These are phyloP conservation scores for Leccinum longicurvipes DNA, from an alignment of 768 basidiomycete genomes.

Conservation along the genomic window DNA sequence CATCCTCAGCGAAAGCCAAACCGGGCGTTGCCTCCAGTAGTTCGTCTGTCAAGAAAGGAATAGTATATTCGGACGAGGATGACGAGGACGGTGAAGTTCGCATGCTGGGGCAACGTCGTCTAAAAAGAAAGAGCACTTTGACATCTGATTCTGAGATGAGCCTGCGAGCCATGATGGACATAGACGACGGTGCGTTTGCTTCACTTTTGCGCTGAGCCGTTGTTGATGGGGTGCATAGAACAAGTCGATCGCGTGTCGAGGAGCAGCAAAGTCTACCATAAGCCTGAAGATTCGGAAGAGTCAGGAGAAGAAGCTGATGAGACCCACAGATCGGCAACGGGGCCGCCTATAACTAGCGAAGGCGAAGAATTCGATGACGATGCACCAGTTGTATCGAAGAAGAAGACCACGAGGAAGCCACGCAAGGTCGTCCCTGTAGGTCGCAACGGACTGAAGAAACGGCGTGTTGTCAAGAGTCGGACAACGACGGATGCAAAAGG, in stretches of 20 bases:
- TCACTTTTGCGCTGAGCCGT: conserved; percentile 7
- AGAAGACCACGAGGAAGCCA: conserved; percentile 32
- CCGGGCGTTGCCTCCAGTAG: conserved; percentile 1
- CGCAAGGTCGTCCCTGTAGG: conserved; percentile 74
- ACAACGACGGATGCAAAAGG: conserved; percentile 60
- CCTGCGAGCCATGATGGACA: conserved; percentile 67
- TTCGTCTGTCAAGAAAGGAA: conserved; percentile 41
- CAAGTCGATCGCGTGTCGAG: conserved; percentile 24
- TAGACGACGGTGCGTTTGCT: conserved; percentile 62
- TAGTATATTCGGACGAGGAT: conserved; percentile 46
- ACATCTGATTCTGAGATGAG: conserved; percentile 45
- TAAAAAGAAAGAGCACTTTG: conserved; percentile 33
- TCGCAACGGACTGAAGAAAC: conserved; percentile 74
- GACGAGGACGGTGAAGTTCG: conserved; percentile 36
- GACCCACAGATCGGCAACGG: conserved; percentile 32
- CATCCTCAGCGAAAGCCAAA: conserved; percentile 4
- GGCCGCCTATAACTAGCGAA: conserved; percentile 26
- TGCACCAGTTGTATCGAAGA: conserved; percentile 33
- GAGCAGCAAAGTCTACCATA: conserved; percentile 12
- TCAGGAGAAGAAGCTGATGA: conserved; percentile 27
- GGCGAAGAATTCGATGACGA: conserved; percentile 27
- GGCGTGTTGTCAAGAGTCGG: conserved; percentile 57
- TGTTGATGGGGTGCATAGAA: conserved; percentile 15
- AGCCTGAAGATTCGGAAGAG: conserved; percentile 26
- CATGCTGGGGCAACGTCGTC: conserved; percentile 23